Evolutionary conservation across 371 early-diverging fungal genomes (phyloP), one percentile per base, ranked within the genome.

Genomic region (Saksenaea vasiformis): DNA sequence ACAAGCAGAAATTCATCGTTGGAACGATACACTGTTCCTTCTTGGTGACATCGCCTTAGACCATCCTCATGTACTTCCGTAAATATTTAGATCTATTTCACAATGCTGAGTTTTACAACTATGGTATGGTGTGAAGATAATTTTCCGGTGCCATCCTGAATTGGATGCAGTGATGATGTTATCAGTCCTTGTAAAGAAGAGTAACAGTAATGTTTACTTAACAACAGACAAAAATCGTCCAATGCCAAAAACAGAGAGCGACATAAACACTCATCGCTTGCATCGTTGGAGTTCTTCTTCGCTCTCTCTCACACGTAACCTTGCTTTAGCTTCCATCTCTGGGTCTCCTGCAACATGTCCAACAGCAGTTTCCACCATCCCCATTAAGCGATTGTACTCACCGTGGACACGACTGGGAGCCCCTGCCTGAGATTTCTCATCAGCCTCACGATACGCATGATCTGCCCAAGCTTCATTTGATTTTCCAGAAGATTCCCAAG

Each of bases 341-440:
- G 70, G 53, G 61, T 80, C 78, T 11, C 81, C 81, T 1, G 74
- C 70, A 5, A 80, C 62, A 64, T 80, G 76, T 1, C 78, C 81
- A 9, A 78, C 54, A 8, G 72, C 75, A 47, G 70, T 62, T 10
- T 44, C 62, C 7, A 76, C 39, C 3, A 56, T 65, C 0, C 81
- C 81, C 78, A 78, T 74, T 10, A 70, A 31, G 0, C 76, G 68
- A 31, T 80, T 70, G 55, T 77, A 80, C 59, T 80, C 78, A 0
- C 81, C 81, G 60, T 76, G 72, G 0, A 72, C 34, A 44, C 76
- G 61, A 57, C 81, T 80, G 0, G 81, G 67, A 31, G 66, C 71
- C 7, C 76, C 74, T 27, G 51, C 36, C 7, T 57, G 35, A 7
- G 64, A 24, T 47, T 64, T 59, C 11, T 55, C 51, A 14, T 74